Base-by-base conservation (phyloP, 805 yeast genomes). In the Wilhelminamyces savonicus region DNA sequence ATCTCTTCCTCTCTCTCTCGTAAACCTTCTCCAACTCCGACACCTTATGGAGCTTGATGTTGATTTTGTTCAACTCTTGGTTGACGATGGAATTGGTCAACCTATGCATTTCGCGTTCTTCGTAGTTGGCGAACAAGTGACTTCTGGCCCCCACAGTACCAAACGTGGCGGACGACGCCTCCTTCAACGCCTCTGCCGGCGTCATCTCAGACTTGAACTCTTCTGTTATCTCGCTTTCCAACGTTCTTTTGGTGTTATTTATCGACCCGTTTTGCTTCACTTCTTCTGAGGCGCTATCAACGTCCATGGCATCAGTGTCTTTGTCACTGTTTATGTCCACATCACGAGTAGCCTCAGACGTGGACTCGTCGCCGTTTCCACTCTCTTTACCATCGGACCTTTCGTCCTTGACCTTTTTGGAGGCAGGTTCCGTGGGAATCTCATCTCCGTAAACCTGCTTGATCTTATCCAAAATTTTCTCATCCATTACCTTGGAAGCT, bases 121-220 rank as follows among this genome's bases (percentile, higher is more conserved):
- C 94, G 48, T 74, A 78, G 4, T 78, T 74, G 5, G 90, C 84
- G 56, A 85, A 82, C 13, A 82, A 69, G 48, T 83, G 86, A 16
- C 92, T 70, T 37, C 92, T 71, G 2, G 86, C 78, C 3, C 92
- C 95, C 22, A 82, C 59, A 8, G 82, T 62, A 3, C 94, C 88
- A 34, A 88, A 62, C 1, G 92, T 78, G n/a, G 77, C 59, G 5
- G 74, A 62, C 0, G 82, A 74, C 2, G 83, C 83, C 32, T 79
- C 82, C 44, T 72, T 67, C 13, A 76, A 48, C 14, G 36, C 28
- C 17, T 33, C 27, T 15, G 29, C 20, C 9, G 11, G 19, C 7
- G 32, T 6, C 4, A 6, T 7, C 9, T 16, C 28, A 7, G 14
- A 5, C 13, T 12, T 17, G 9, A 25, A 25, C 11, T 18, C 26